Conservation (phyloP, 352 stramenopile species). For the Peronospora destructor region DNA sequence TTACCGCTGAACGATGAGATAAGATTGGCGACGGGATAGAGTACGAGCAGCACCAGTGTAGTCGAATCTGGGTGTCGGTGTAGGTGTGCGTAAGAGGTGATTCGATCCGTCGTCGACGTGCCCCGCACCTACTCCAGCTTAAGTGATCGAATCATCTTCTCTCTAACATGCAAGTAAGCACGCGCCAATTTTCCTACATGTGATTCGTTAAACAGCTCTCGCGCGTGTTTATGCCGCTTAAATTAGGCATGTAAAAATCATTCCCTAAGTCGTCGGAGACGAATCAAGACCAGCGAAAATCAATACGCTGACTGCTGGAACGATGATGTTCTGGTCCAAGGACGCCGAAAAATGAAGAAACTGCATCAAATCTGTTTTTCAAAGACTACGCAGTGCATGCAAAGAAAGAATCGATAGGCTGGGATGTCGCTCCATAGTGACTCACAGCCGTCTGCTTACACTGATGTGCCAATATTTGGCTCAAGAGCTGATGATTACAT, state of each 20-base stretch:
- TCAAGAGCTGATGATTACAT: conserved; percentile 31
- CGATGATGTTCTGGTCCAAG: conserved; percentile 44
- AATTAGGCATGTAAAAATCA: no score
- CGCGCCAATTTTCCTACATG: no score
- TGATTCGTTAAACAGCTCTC: no score
- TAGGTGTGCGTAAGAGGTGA: conserved; percentile 61
- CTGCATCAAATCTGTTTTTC: conserved; percentile 50
- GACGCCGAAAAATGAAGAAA: conserved; percentile 38
- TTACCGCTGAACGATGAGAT: conserved; percentile 50
- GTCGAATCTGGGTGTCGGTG: conserved; percentile 58
- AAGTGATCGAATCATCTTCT: no score
- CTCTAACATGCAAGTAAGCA: no score
- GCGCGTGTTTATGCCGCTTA: no score
- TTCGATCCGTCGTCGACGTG: no score
- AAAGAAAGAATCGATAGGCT: conserved; percentile 6
- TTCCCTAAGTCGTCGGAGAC: no score
- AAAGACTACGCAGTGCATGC: conserved; percentile 36
- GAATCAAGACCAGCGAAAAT: no score
- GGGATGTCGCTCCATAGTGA: conserved; percentile 16
- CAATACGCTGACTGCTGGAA: conserved; percentile 37
- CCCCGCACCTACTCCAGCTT: no score
- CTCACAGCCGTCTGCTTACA: conserved; percentile 31
- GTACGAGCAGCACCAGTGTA: conserved; percentile 71
- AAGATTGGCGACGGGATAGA: conserved; percentile 60
- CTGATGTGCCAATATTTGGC: conserved; percentile 19